Evolutionary conservation across 305 asterid genomes (phyloP).

Genomic region (Fraxinus platypoda): DNA sequence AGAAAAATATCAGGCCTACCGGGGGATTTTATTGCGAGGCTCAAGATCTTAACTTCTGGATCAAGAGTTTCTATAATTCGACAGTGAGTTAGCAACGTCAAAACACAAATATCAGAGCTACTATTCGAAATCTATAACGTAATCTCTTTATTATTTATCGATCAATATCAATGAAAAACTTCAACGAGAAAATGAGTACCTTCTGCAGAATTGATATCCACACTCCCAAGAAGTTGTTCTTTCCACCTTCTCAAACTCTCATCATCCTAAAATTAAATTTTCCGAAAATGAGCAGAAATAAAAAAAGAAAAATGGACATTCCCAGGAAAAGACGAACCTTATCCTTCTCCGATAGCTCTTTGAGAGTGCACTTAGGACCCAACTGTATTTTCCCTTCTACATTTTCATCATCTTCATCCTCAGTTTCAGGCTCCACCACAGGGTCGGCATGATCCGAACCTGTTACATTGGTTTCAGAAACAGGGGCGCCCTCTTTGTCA

Average conservation of each 20-base stretch:
- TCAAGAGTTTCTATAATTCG: conserved; percentile 62
- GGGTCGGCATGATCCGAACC: conserved; percentile 24
- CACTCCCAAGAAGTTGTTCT: conserved; percentile 45
- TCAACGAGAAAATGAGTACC: conserved; percentile 10
- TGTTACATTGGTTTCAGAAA: background rate
- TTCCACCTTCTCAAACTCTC: conserved; percentile 51
- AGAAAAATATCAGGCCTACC: conserved; percentile 76
- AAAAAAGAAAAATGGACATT: background rate
- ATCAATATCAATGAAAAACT: background rate
- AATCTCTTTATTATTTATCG: background rate
- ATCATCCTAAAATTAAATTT: conserved; percentile 30
- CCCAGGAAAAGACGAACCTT: conserved; percentile 33
- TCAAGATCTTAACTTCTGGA: conserved; percentile 84
- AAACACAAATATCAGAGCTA: background rate
- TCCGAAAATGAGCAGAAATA: background rate
- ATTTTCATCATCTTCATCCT: conserved; percentile 55
- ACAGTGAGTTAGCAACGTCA: background rate
- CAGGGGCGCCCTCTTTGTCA: conserved; percentile 14
- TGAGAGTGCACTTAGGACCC: conserved; percentile 59
- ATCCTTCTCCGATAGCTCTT: conserved; percentile 55
- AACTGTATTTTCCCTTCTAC: conserved; percentile 39
- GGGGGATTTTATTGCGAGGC: conserved; percentile 73
- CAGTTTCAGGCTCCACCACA: conserved; percentile 13
- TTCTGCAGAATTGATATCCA: conserved; percentile 37
- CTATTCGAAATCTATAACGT: background rate